Percentiles rank a stretch among this genome's conserved stretches.
phyloP scores from a whole-genome alignment of 2,329 filamentous ascomycete genomes.

The Cytospora piceae region DNA sequence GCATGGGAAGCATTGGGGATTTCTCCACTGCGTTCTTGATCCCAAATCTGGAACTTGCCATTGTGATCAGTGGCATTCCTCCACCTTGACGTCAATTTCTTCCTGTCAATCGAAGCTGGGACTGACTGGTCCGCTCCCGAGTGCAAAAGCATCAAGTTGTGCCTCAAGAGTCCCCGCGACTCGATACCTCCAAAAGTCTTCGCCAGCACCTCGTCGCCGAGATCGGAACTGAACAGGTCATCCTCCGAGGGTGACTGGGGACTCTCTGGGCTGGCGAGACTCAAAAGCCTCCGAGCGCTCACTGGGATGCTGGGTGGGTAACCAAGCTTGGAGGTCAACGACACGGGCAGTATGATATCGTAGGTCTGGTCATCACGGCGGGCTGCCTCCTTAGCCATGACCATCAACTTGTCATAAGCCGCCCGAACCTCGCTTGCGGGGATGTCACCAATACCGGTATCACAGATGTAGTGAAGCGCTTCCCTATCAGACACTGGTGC shows the following conservation, averaged over 20 bases:
- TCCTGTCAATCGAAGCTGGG: conserved; percentile 49
- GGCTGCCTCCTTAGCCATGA: conserved; percentile 39
- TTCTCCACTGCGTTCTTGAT: conserved; percentile 50
- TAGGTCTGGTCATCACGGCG: conserved; percentile 31
- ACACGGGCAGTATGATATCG: conserved; percentile 41
- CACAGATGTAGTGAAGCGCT: conserved; percentile 46
- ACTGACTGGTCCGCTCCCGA: conserved; percentile 51
- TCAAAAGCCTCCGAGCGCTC: conserved; percentile 41
- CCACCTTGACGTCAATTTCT: conserved; percentile 47
- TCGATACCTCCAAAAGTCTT: conserved; percentile 59
- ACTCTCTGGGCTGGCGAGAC: conserved; percentile 52
- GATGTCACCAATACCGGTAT: conserved; percentile 38
- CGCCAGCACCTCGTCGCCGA: conserved; percentile 52
- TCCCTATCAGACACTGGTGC: conserved; percentile 67
- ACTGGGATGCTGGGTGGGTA: conserved; percentile 39
- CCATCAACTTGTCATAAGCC: conserved; percentile 44
- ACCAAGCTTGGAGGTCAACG: conserved; percentile 36
- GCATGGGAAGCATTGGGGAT: conserved; percentile 54
- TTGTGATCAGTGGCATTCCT: conserved; percentile 43
- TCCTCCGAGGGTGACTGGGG: conserved; percentile 59
- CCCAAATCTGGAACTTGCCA: conserved; percentile 45
- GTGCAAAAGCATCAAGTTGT: conserved; percentile 47
- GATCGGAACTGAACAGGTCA: conserved; percentile 68
- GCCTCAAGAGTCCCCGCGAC: conserved; percentile 41
- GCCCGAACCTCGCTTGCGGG: conserved; percentile 37